Evolutionary conservation across 352 stramenopile species (phyloP).

Genomic region (Peronospora destructor): DNA sequence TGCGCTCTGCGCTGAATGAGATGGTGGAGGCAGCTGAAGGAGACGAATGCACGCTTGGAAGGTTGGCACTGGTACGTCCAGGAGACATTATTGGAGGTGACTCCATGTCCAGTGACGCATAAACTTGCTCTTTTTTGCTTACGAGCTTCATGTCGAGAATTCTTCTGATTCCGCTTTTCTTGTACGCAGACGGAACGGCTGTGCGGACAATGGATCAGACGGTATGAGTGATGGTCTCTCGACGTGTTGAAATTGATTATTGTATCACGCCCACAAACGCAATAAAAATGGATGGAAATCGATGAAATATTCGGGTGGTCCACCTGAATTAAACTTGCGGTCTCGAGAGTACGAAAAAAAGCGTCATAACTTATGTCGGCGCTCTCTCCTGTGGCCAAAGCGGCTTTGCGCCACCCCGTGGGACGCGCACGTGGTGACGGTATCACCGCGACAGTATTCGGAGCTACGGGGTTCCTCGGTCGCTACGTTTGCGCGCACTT

Average conservation of each 20-base stretch:
- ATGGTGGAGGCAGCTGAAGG: conserved; percentile 31
- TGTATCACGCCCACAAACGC: no score
- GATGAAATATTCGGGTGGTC: neutral
- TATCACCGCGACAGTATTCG: conserved; percentile 93
- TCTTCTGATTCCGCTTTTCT: conserved; percentile 3
- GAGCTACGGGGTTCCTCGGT: conserved; percentile 91
- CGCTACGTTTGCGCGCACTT: conserved; percentile 92
- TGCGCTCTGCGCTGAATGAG: conserved; percentile 29
- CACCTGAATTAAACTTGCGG: neutral
- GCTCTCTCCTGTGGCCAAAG: conserved; percentile 70
- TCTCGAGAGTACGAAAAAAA: neutral
- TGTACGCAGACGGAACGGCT: neutral
- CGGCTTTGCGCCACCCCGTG: conserved; percentile 65
- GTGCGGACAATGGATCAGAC: neutral
- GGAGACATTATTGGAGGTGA: conserved; percentile 32
- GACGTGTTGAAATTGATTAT: no score
- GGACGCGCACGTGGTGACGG: conserved; percentile 69
- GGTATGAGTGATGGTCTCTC: no score
- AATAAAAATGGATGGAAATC: no score
- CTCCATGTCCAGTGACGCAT: conserved; percentile 70
- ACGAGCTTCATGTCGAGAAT: conserved; percentile 47
- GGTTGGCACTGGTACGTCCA: conserved; percentile 31
- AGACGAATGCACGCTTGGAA: conserved; percentile 41
- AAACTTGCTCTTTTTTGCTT: conserved; percentile 67
- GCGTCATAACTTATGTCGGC: conserved; percentile 49